A percentile compares a stretch with the other conserved stretches of the same genome.
These are phyloP conservation scores for Suillus luteus DNA, from an alignment of 768 basidiomycete species.

Conservation along the genomic window DNA sequence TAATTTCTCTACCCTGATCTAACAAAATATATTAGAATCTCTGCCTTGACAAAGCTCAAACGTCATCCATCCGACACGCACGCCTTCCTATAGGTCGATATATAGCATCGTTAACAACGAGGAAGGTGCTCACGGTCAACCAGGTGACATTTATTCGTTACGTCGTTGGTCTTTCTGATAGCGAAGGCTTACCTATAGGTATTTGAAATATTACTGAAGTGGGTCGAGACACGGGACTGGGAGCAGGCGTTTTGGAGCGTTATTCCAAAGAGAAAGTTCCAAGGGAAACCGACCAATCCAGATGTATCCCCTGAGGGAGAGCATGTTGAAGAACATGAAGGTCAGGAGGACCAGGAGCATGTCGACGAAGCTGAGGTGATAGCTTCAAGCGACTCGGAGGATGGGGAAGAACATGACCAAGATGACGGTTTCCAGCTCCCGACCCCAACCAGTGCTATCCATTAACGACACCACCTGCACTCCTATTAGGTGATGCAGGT, in stretches of 20 bases:
- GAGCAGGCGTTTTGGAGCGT: constrained; percentile 83
- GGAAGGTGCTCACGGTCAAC: constrained; percentile 97
- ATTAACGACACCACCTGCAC: background rate
- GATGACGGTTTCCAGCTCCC: constrained; percentile 17
- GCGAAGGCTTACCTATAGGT: constrained; percentile 40
- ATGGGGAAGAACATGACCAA: constrained; percentile 12
- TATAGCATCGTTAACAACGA: constrained; percentile 77
- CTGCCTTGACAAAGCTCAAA: constrained; percentile 83
- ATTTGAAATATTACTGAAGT: constrained; percentile 88
- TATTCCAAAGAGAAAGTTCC: constrained; percentile 91
- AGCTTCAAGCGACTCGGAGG: constrained; percentile 8
- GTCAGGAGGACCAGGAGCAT: constrained; percentile 21
- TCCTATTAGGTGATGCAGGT: constrained; percentile 6
- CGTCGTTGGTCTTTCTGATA: constrained; percentile 9
- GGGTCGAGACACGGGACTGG: constrained; percentile 88
- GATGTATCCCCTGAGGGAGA: constrained; percentile 20
- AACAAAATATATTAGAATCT: constrained; percentile 59
- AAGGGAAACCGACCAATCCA: constrained; percentile 33
- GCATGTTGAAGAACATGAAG: constrained; percentile 16
- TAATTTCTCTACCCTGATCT: constrained; percentile 17
- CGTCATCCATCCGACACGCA: constrained; percentile 76
- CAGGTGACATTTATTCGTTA: constrained; percentile 49
- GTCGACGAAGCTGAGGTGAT: constrained; percentile 22
- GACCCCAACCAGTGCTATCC: constrained; percentile 9
- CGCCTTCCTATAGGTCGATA: constrained; percentile 95